phyloP scores from a whole-genome alignment of 495 filamentous ascomycete genomes.

The Talaromyces stipitatus region DNA sequence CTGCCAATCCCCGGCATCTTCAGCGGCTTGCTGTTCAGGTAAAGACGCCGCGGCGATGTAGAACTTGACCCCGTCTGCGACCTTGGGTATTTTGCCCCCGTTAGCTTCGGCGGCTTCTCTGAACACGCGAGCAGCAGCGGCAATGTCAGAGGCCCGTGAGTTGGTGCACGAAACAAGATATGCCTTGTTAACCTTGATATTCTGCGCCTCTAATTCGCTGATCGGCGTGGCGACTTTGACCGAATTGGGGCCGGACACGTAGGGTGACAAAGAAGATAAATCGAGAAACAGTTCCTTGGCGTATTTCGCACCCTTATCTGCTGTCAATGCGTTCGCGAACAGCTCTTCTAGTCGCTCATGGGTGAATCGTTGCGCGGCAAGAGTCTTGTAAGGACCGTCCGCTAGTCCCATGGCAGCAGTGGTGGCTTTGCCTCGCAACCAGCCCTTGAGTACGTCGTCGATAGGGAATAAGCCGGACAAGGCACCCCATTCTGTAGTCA shows the following conservation, averaged over 20 bases:
- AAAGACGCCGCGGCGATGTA: constrained; percentile 87
- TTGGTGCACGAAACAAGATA: constrained; percentile 95
- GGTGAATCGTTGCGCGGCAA: constrained; percentile 47
- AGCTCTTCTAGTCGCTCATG: constrained; percentile 67
- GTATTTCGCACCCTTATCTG: constrained; percentile 74
- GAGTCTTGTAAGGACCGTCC: constrained; percentile 29
- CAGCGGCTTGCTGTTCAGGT: constrained; percentile 70
- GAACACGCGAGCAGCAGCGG: constrained; percentile 80
- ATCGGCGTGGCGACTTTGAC: constrained; percentile 65
- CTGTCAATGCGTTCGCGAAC: constrained; percentile 53
- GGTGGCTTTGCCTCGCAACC: constrained; percentile 73
- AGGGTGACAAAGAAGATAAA: constrained; percentile 77
- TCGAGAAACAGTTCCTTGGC: constrained; percentile 73
- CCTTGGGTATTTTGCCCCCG: constrained; percentile 50
- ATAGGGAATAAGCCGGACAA: constrained; percentile 70
- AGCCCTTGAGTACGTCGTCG: constrained; percentile 62
- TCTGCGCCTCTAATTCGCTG: constrained; percentile 57
- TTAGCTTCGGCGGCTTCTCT: constrained; percentile 55
- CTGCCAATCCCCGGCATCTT: constrained; percentile 85
- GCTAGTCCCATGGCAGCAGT: constrained; percentile 48
- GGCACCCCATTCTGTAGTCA: constrained; percentile 95
- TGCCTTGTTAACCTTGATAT: constrained; percentile 75
- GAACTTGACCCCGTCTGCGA: constrained; percentile 73
- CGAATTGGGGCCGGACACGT: constrained; percentile 85
- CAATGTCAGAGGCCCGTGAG: constrained; percentile 72